Evolutionary conservation across 441 rosid genomes (phyloP), one percentile per base, ranked within the genome.

Genomic region (Pelargonium citronellum): DNA sequence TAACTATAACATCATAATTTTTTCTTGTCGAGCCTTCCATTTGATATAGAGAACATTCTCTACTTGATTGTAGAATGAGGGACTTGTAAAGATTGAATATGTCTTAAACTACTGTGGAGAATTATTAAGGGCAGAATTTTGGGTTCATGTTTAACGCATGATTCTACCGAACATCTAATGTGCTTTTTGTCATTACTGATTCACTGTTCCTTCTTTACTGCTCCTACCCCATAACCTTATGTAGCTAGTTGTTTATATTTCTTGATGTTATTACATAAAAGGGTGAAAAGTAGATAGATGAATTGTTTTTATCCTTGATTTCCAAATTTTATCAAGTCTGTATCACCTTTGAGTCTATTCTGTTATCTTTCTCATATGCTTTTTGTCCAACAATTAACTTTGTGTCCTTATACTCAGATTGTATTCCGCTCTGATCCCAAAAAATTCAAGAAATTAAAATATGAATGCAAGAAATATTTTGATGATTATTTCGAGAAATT

Each of bases 341-440:
- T 47, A 10, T 47, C 53, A 47, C 15, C 4, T 49, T 49, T 11
- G 16, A 49, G 15, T 49, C 55, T 13, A 11, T 4, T 49, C 12
- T 20, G 7, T n/a, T 47, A 22, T 62, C 66, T 24, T 5, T 62
- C 37, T 22, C 5, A 46, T 62, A 11, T 49, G 0, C n/a, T 4
- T 49, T 49, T 49, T 24, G 41, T 30, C 66, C 41, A 27, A 62
- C 64, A 11, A 27, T 24, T 62, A 62, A 62, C 41, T 13, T 22
- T 64, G 17, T 64, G 3, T 57, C 44, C 22, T 12, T 72, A 44
- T 75, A 65, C 47, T 67, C 86, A 95, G 99, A 86, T 92, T 82
- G 92, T 91, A 46, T 92, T 86, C 70, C 93, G 97, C 66, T 79
- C 88, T 73, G 83, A 89, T 77, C 87, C 89, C 12, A 71, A 73